Evolutionary conservation across 78 protist genomes (phyloP), one percentile per base, ranked within the genome.

Genomic region (Mantamonas sphyraenae): DNA sequence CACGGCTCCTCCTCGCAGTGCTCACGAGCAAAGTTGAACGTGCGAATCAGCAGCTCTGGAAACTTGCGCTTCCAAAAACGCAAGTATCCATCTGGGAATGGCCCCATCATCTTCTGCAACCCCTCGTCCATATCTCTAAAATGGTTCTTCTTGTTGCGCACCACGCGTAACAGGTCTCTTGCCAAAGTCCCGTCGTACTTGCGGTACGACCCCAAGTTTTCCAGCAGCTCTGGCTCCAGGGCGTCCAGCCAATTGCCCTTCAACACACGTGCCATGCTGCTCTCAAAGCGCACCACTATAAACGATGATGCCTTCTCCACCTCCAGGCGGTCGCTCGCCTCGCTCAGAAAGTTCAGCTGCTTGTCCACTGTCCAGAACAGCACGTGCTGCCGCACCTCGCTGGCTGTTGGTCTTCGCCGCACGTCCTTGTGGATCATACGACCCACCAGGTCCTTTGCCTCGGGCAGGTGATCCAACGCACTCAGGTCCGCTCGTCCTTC

Each of bases 121-220:
- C 8, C 22, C 8, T 10, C 38, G 8, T 22, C 12, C 7, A 60
- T 5, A 30, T 72, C 77, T 0, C 51, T 37, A 33, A 56, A 72
- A 57, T 72, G 77, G 34, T 53, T 4, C 57, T 28, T 22, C 64
- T 72, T 72, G 66, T 72, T 72, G 3, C 77, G 51, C n/a, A 72
- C 3, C 37, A 59, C 62, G 26, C 77, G 42, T 0, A 72, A 34
- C 68, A 72, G 58, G 64, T 72, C 67, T 12, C 64, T 28, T 14
- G 24, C 38, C 56, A 10, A 20, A 19, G 0, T 2, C 20, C 0
- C 5, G 59, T 57, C 24, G 64, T 72, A 72, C 58, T 72, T 53
- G 40, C 77, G 50, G 57, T 30, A 28, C 58, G 3, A 22, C 31
- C 26, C 63, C 30, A 72, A 24, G 39, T 72, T 37, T 1, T 30